Percentiles rank a stretch among this genome's conserved stretches.
These are phyloP conservation scores for Astrothelium subdiscretum DNA, from an alignment of 495 filamentous ascomycete species.

Conservation along the genomic window DNA sequence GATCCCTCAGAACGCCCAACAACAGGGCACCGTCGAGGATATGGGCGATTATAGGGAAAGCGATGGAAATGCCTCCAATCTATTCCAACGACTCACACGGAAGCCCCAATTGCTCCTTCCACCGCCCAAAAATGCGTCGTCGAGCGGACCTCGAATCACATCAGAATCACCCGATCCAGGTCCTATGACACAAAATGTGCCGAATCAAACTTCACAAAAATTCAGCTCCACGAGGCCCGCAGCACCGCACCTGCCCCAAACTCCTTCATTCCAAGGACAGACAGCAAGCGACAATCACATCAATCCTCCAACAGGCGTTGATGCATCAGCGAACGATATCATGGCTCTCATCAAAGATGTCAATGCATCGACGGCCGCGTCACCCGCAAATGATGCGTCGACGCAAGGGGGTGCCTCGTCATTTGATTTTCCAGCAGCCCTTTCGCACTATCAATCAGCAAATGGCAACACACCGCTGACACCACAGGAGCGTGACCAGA, in stretches of 20 bases:
- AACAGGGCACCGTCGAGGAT: conserved; percentile 31
- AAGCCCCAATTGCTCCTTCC: conserved; percentile 25
- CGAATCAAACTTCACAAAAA: conserved; percentile 9
- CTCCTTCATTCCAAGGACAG: conserved; percentile 2
- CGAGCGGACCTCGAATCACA: not conserved
- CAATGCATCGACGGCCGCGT: conserved; percentile 49
- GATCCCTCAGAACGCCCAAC: conserved; percentile 25
- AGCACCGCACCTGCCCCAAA: conserved; percentile 1
- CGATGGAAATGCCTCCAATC: conserved; percentile 13
- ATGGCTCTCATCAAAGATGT: conserved; percentile 77
- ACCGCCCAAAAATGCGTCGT: conserved; percentile 8
- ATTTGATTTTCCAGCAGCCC: conserved; percentile 63
- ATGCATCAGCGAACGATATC: conserved; percentile 43
- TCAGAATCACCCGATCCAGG: not conserved
- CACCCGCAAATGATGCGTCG: conserved; percentile 21
- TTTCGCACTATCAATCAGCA: conserved; percentile 56
- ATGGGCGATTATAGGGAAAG: conserved; percentile 23
- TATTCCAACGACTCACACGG: conserved; percentile 16
- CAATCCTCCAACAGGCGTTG: not conserved
- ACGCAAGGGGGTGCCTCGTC: conserved; percentile 26
- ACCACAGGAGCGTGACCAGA: conserved; percentile 62
- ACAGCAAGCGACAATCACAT: not conserved
- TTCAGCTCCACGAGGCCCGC: conserved; percentile 1
- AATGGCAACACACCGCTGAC: conserved; percentile 57
- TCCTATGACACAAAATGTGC: not conserved